Percentiles rank a stretch among this genome's conserved stretches.
These are phyloP conservation scores for Psidium friedrichsthalianum DNA, from an alignment of 345 rosid species.

Conservation along the genomic window DNA sequence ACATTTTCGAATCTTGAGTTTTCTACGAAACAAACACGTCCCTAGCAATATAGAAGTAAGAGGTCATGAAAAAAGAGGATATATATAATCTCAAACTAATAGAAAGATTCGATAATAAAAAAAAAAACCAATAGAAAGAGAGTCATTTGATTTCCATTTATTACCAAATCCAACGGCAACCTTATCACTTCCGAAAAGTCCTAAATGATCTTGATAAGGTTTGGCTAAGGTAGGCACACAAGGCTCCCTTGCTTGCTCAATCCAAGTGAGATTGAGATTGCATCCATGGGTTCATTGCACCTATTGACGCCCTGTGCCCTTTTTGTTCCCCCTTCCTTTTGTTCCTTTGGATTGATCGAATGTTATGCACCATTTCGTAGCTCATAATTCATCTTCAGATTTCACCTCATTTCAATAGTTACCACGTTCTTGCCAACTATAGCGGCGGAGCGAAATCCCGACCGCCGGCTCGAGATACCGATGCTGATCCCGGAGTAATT, in stretches of 20 bases:
- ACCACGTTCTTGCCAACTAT: neutral
- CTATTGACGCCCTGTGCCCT: neutral
- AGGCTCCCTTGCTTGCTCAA: neutral
- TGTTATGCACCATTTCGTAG: neutral
- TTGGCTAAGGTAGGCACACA: neutral
- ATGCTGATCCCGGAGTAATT: accelerated
- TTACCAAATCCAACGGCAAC: neutral
- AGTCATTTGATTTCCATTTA: neutral
- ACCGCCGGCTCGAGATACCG: neutral
- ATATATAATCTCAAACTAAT: neutral
- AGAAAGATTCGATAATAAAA: neutral
- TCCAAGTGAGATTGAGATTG: neutral
- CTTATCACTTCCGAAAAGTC: neutral
- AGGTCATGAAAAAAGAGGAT: too few relatives aligned
- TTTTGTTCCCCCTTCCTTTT: neutral
- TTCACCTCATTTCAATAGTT: neutral
- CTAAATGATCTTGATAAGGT: neutral
- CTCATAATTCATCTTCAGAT: neutral
- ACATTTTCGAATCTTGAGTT: too few relatives aligned
- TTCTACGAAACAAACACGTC: too few relatives aligned
- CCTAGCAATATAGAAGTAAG: neutral
- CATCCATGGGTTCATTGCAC: neutral
- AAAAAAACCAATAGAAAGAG: too few relatives aligned
- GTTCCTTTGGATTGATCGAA: neutral
- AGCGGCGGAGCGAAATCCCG: neutral